A percentile compares a stretch with the other conserved stretches of the same genome.
These are phyloP conservation scores for Alnus glutinosa DNA, from an alignment of 306 rosid species.

Conservation along the genomic window DNA sequence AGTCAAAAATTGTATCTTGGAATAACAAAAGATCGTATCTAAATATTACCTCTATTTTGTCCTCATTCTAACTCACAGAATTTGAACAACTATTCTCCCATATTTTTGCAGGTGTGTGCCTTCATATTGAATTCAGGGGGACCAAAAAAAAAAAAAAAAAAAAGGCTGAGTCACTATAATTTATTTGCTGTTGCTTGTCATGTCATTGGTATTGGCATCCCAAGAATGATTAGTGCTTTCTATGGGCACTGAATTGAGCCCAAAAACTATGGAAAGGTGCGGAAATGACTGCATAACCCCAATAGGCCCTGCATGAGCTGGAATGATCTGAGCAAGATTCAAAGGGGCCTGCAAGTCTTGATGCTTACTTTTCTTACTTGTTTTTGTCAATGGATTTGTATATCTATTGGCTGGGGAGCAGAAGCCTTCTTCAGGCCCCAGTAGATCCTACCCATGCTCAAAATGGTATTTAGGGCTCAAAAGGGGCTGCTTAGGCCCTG, in stretches of 20 bases:
- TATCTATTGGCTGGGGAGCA: neutral
- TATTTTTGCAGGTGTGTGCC: slow-evolving; percentile 83
- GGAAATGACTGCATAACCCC: neutral
- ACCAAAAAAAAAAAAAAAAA: neutral
- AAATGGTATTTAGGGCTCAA: neutral
- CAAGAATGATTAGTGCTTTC: neutral
- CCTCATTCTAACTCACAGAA: slow-evolving; percentile 32
- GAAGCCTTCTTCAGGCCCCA: neutral
- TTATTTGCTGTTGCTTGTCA: neutral
- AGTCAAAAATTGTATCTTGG: too few relatives aligned
- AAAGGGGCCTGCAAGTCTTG: neutral
- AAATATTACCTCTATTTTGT: too few relatives aligned
- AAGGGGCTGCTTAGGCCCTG: neutral
- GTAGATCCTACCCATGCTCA: neutral
- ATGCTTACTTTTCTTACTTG: neutral
- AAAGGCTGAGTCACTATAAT: neutral
- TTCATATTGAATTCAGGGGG: neutral
- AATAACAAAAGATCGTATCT: too few relatives aligned
- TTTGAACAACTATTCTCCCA: slow-evolving; percentile 80
- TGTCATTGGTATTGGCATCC: neutral
- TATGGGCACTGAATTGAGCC: neutral
- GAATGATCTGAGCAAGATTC: neutral
- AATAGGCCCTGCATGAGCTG: neutral
- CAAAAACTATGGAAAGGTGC: neutral
- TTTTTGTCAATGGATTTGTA: neutral